Conservation (phyloP, 2,329 filamentous ascomycete genomes). For the Stagonosporopsis cucurbitacearum region DNA sequence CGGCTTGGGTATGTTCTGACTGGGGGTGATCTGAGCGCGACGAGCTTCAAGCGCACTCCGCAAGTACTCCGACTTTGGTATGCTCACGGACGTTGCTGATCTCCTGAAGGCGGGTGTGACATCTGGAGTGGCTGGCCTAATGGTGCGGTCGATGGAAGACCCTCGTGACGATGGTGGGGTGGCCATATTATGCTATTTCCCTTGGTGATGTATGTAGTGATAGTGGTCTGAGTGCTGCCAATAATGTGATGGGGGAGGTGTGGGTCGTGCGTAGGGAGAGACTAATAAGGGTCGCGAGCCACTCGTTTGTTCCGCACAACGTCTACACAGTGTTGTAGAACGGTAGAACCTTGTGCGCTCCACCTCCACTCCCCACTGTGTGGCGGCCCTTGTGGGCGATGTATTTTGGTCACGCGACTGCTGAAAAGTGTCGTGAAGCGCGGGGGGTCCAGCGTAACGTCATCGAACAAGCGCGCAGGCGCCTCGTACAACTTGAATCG, state of each 20-base stretch:
- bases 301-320: slow-evolving; percentile 10
- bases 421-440: slow-evolving; percentile 5
- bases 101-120: slow-evolving; percentile 19
- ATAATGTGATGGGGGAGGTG: neutral
- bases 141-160: slow-evolving; percentile 25
- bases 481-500: slow-evolving; percentile 6
- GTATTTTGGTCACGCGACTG: neutral
- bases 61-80: slow-evolving; percentile 45
- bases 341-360: neutral
- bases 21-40: slow-evolving; percentile 32
- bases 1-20: slow-evolving; percentile 7
- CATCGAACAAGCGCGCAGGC: slow-evolving; percentile 2
- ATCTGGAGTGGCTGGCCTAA: slow-evolving; percentile 29
- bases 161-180: slow-evolving; percentile 28
- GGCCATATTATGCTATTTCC: slow-evolving; percentile 26
- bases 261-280: slow-evolving; percentile 4
- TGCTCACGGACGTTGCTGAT: slow-evolving; percentile 27
- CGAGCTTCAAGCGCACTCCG: slow-evolving; percentile 43
- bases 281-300: slow-evolving; percentile 10
- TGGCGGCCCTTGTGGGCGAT: neutral
- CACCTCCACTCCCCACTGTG: neutral
- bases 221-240: slow-evolving; percentile 3
- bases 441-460: slow-evolving; percentile 8
- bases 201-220: neutral
- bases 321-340: no score